phyloP scores from a whole-genome alignment of 331 rosid genomes.

The Erythrophleum ivorense region DNA sequence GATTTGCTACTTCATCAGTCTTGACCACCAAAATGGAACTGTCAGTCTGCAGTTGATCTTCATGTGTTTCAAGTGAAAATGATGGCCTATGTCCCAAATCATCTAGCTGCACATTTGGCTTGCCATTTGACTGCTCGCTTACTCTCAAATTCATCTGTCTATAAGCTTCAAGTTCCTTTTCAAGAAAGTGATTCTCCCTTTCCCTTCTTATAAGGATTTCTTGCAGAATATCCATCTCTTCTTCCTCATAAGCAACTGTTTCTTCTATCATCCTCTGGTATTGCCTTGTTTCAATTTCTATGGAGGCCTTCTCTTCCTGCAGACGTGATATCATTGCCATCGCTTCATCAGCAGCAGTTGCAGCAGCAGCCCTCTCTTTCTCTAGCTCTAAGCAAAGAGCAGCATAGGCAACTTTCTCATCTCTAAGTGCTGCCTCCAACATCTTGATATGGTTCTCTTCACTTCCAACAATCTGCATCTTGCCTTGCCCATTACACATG shows the following conservation, averaged over 20 bases:
- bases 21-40: conserved; percentile 10
- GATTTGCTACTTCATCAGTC: conserved; percentile 16
- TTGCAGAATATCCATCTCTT: conserved; percentile 60
- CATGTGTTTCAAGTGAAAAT: conserved; percentile 30
- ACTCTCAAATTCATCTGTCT: conserved; percentile 50
- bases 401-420: conserved; percentile 56
- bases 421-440: conserved; percentile 58
- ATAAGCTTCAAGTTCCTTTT: conserved; percentile 62
- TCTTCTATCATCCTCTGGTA: conserved; percentile 70
- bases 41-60: conserved; percentile 37
- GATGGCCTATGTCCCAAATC: conserved; percentile 35
- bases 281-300: conserved; percentile 63
- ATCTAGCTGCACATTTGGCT: conserved; percentile 32
- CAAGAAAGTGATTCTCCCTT: conserved; percentile 61
- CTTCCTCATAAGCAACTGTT: conserved; percentile 65
- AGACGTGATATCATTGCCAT: conserved; percentile 75
- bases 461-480: conserved; percentile 39
- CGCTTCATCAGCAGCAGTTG: conserved; percentile 74
- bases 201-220: conserved; percentile 69
- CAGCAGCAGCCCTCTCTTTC: conserved; percentile 80
- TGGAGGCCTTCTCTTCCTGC: conserved; percentile 63
- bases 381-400: conserved; percentile 69
- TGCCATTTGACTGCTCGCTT: conserved; percentile 37
- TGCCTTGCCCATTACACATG: conserved; percentile 34
- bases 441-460: conserved; percentile 38